A percentile compares a stretch with the other conserved stretches of the same genome.
Conservation (phyloP, 139 green algal species). For the Coelastrella sp. region DNA sequence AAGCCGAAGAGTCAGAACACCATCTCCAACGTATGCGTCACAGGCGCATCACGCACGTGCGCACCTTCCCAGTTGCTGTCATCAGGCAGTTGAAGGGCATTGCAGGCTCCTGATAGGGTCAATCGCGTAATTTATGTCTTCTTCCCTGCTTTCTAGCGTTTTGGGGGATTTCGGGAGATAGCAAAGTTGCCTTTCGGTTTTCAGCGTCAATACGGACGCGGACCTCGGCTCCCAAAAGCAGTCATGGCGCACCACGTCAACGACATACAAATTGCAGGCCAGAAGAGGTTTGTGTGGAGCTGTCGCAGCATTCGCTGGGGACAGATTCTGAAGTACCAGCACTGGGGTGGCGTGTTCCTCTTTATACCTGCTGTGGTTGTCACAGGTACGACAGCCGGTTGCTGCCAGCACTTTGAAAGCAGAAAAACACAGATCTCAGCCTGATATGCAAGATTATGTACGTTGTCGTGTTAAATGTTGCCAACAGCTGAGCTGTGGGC, state of each 20-base stretch:
- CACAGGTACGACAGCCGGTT: neutral
- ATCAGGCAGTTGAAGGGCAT: neutral
- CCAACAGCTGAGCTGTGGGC: too few relatives aligned
- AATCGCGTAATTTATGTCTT: too few relatives aligned
- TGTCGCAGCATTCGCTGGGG: constrained; percentile 5
- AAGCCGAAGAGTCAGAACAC: too few relatives aligned
- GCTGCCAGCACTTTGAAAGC: neutral
- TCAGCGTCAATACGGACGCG: too few relatives aligned
- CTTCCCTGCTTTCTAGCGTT: too few relatives aligned
- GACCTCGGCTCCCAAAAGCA: neutral
- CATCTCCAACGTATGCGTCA: neutral
- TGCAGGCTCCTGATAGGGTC: neutral
- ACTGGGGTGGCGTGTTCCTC: constrained; percentile 26
- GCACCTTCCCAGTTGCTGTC: neutral
- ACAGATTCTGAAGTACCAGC: constrained; percentile 10
- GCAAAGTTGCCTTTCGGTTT: too few relatives aligned
- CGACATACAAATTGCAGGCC: neutral
- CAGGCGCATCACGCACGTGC: neutral
- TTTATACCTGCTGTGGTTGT: constrained; percentile 38
- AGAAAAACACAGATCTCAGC: too few relatives aligned
- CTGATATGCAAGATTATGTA: too few relatives aligned
- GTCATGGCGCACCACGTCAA: neutral
- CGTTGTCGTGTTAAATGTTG: too few relatives aligned
- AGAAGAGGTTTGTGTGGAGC: neutral
- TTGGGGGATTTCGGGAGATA: too few relatives aligned